Base-by-base conservation (phyloP, 2,329 filamentous ascomycete genomes). In the Pseudogymnoascus sp. region DNA sequence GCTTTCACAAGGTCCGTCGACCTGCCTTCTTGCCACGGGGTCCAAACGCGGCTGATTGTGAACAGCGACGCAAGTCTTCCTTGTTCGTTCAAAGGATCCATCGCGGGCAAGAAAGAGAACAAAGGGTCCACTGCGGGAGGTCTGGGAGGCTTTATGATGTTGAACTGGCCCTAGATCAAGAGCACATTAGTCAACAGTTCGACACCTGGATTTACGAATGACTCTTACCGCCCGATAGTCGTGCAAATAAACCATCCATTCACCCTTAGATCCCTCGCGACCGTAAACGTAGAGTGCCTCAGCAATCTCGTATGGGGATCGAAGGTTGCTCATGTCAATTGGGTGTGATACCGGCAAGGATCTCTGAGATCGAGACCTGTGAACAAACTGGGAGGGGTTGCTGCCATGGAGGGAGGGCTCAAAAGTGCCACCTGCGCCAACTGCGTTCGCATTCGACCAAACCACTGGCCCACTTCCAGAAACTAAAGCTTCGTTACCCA, bases 111-210 rank as follows among this genome's bases (percentile, higher is more conserved):
- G 54, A 66, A 70, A 50, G 62, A 57, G 43, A 73, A 72, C 6
- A 60, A 63, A 7, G 41, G 22, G 14, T 66, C 64, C 4, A 66
- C 63, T 14, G 64, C 65, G 14, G 72, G 72, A 41, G 71, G 71
- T 18, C 68, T 61, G n/a, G 73, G 73, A 14, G 72, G 72, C 47
- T 67, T 67, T 2, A 65, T 69, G 37, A 73, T 58, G 57, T 71
- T 74, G 61, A 67, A 74, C 16, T 67, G 65, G 3, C 73, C 73
- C 69, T 74, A 34, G n/a, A 20, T 32, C 30, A 16, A 9, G 16
- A 20, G 28, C 47, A 32, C 9, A 54, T 54, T 54, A 54, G 47
- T 34, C 32, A 54, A 54, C 8, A 54, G 25, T 12, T 54, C 16
- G 28, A 20, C n/a, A 54, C 3, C 8, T 32, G 28, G 47, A 34